Base-by-base conservation (phyloP, 1,284 basidiomycete species). In the Apiotrichum mycotoxinovorans region DNA sequence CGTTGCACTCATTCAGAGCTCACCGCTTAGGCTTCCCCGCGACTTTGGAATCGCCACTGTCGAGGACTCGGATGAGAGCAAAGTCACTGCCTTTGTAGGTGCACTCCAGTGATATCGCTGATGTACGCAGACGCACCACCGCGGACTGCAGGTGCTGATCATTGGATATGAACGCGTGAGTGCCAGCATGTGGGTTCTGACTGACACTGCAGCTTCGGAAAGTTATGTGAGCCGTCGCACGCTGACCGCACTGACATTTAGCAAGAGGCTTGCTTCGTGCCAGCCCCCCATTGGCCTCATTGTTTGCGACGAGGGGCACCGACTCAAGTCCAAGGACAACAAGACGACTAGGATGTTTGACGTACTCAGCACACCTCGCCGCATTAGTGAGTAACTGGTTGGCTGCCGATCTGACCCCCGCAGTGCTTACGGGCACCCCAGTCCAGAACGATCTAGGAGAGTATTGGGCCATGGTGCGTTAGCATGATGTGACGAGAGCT, bases 361-460 rank as follows among this genome's bases (percentile, higher is more conserved):
- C 60, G 82, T 83, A 17, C 79, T 99, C 38, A 80, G 80, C 52
- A 91, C 89, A 1, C 82, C 82, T 5, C 81, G 89, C 25, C 80
- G 91, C 43, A 83, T 93, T 58, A 74, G 76, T 78, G 34, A 52
- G 74, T 68, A 23, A 18, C 12, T 23, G 8, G 1, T 10, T 9
- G n/a, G 7, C 3, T 14, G 18, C 37, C 2, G 8, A 18, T 55
- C 45, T 59, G 55, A 54, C 56, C 12, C n/a, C 4, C 60, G 55
- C 78, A 72, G 95, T 98, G 51, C 80, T 99, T 3, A 95, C 94
- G 0, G 96, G 96, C 20, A 99, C 96, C 2, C 96, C 96, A 0
- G 91, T 98, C 45, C 91, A 98, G 76, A 98, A 99, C 74, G 91
- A 98, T 72, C 80, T 99, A 20, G 82, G 87, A 56, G 96, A 99